These are phyloP conservation scores for Penicillium sp. DNA, from an alignment of 2,329 filamentous ascomycete genomes.

Conservation along the genomic window DNA sequence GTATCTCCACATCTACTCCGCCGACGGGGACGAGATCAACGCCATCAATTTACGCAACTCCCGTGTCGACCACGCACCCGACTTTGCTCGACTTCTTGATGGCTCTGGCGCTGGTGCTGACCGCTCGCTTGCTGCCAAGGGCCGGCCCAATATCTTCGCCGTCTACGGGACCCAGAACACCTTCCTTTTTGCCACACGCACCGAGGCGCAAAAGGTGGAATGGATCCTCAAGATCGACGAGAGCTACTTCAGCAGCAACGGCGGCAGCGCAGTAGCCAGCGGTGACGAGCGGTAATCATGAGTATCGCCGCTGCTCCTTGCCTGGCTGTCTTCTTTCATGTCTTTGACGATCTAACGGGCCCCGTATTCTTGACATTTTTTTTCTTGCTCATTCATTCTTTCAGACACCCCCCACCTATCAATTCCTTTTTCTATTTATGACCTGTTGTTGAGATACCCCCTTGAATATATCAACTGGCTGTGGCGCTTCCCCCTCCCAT, in stretches of 20 bases:
- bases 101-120: constrained; percentile 43
- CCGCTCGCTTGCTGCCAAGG: constrained; percentile 42
- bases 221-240: constrained; percentile 97
- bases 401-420: constrained; percentile 6
- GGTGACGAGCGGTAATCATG: constrained; percentile 24
- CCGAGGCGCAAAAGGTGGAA: constrained; percentile 89
- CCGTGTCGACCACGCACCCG: constrained; percentile 87
- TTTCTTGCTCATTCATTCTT: constrained; percentile 1
- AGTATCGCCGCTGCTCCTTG: background rate
- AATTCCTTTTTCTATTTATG: constrained; percentile 21
- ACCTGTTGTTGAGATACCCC: constrained; percentile 43
- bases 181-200: constrained; percentile 88
- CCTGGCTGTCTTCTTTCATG: constrained; percentile 19
- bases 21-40: constrained; percentile 85
- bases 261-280: constrained; percentile 29
- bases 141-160: constrained; percentile 78
- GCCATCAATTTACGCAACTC: constrained; percentile 87
- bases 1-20: constrained; percentile 86
- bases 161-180: constrained; percentile 94
- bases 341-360: constrained; percentile 27
- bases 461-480: constrained; percentile 38
- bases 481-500: constrained; percentile 32
- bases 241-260: constrained; percentile 59
- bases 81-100: constrained; percentile 76
- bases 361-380: constrained; percentile 22